phyloP scores from a whole-genome alignment of 2,329 filamentous ascomycete genomes.

The Mycogone perniciosa region DNA sequence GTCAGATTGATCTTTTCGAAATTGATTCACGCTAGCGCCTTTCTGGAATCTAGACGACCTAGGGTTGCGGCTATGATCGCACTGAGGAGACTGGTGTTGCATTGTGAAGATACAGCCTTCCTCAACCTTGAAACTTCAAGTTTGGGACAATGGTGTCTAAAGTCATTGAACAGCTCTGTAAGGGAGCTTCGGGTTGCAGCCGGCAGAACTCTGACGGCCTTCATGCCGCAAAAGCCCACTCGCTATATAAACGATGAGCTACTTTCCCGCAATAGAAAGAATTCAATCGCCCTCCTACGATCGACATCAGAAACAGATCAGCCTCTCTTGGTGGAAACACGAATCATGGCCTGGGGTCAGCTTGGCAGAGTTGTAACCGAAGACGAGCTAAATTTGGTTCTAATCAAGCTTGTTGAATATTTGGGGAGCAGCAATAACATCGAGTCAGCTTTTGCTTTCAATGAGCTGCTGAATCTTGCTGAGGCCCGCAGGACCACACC shows the following conservation, averaged over 20 bases:
- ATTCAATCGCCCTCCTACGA: constrained; percentile 64
- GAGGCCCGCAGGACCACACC: constrained; percentile 56
- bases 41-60: constrained; percentile 50
- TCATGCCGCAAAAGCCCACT: constrained; percentile 40
- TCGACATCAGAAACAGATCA: constrained; percentile 64
- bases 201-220: constrained; percentile 60
- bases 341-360: constrained; percentile 80
- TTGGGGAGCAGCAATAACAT: constrained; percentile 77
- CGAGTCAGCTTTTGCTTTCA: constrained; percentile 73
- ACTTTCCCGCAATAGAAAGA: constrained; percentile 49
- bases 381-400: constrained; percentile 77
- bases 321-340: constrained; percentile 68
- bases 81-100: constrained; percentile 62
- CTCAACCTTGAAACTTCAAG: constrained; percentile 61
- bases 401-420: constrained; percentile 80
- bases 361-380: constrained; percentile 71
- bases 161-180: constrained; percentile 74
- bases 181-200: constrained; percentile 80
- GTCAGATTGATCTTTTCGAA: constrained; percentile 41
- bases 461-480: constrained; percentile 71
- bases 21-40: constrained; percentile 38
- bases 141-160: constrained; percentile 74
- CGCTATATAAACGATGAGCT: constrained; percentile 19
- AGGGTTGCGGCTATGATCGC: constrained; percentile 66
- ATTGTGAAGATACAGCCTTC: constrained; percentile 53